Evolutionary conservation across 345 rosid species (phyloP).

Genomic region (Bretschneidera sinensis): DNA sequence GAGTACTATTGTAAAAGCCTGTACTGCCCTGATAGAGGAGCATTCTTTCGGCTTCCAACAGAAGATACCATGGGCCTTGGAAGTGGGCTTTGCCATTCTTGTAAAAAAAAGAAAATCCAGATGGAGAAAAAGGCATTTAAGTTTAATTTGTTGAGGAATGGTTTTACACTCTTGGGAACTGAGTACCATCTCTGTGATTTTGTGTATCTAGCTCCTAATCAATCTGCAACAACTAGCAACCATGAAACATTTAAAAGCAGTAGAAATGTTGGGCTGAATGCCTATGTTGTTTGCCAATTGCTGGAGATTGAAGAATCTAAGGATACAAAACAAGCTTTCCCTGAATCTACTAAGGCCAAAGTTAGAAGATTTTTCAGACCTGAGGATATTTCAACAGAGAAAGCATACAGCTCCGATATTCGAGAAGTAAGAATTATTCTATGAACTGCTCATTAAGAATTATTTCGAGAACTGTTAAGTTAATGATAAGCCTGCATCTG

Average conservation of each 20-base stretch:
- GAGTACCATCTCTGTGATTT: constrained; percentile 36
- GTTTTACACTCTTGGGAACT: constrained; percentile 27
- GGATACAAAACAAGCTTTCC: constrained; percentile 15
- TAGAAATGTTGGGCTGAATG: constrained; percentile 45
- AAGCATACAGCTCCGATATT: constrained; percentile 45
- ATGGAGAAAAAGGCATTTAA: constrained; percentile 26
- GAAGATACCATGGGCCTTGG: constrained; percentile 36
- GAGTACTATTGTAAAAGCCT: constrained; percentile 46
- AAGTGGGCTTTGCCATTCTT: constrained; percentile 34
- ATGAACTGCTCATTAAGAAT: background rate
- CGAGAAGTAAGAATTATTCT: constrained; percentile 29
- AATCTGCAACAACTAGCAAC: constrained; percentile 21
- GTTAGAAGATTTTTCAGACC: constrained; percentile 47
- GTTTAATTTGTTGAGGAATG: constrained; percentile 15
- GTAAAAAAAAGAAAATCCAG: constrained; percentile 26
- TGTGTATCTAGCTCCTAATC: constrained; percentile 35
- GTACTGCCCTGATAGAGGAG: constrained; percentile 47
- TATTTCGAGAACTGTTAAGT: too few species aligned
- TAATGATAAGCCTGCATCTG: too few species aligned
- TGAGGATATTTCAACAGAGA: constrained; percentile 54
- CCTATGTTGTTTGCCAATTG: constrained; percentile 47
- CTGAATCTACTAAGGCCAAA: constrained; percentile 29
- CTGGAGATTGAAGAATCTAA: constrained; percentile 32
- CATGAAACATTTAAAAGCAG: constrained; percentile 37
- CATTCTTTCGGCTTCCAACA: constrained; percentile 36